phyloP scores from a whole-genome alignment of 495 filamentous ascomycete species.

The Aspergillus nanangensis region DNA sequence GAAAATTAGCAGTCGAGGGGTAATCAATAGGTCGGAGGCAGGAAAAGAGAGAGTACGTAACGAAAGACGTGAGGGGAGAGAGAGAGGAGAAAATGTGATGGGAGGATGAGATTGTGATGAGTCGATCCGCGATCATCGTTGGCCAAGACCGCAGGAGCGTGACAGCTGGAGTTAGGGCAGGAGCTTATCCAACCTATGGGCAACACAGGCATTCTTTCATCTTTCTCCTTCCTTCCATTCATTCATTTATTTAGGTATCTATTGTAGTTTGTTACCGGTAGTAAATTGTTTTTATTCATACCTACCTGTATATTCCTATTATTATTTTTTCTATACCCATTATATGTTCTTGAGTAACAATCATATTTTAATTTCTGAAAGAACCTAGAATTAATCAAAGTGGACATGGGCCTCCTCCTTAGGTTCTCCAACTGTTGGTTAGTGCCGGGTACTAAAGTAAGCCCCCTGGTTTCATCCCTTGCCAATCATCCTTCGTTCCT shows the following conservation, averaged over 20 bases:
- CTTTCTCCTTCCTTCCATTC: too few species aligned
- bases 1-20: constrained; percentile 4
- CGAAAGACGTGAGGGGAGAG: constrained; percentile 14
- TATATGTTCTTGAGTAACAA: too few species aligned
- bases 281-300: too few species aligned
- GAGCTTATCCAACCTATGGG: not conserved
- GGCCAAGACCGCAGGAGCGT: constrained; percentile 10
- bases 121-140: constrained; percentile 21
- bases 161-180: not conserved
- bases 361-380: too few species aligned
- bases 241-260: too few species aligned
- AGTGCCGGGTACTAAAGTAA: too few species aligned
- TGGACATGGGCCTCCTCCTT: too few species aligned
- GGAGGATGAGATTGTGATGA: constrained; percentile 26
- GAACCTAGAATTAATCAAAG: too few species aligned
- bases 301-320: too few species aligned
- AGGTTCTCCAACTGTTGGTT: too few species aligned
- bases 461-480: not conserved
- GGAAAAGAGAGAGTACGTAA: constrained; percentile 1
- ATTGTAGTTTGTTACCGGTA: too few species aligned
- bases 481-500: not conserved
- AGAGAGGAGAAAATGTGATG: not conserved
- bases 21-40: constrained; percentile 4
- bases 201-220: not conserved
- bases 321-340: too few species aligned